These are phyloP conservation scores for Protostelium mycophagum DNA, from an alignment of 78 protist species.

Conservation along the genomic window DNA sequence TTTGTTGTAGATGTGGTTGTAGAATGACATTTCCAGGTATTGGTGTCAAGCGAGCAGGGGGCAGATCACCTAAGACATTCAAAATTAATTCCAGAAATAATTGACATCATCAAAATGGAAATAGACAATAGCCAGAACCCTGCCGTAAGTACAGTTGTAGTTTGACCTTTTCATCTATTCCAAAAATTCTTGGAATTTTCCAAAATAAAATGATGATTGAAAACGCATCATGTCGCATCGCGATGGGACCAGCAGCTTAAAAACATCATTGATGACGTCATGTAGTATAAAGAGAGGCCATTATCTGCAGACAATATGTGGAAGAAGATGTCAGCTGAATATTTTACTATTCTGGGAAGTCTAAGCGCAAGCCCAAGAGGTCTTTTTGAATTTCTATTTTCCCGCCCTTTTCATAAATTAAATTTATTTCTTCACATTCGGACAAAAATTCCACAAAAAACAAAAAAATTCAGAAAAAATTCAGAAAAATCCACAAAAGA, in stretches of 20 bases:
- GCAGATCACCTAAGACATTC: constrained; percentile 32
- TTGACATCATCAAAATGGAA: constrained; percentile 35
- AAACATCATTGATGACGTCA: neutral
- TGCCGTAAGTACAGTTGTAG: neutral
- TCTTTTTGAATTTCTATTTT: too few relatives aligned
- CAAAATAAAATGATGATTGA: too few relatives aligned
- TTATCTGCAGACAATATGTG: constrained; percentile 35
- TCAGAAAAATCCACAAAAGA: too few relatives aligned
- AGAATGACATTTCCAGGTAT: constrained; percentile 6
- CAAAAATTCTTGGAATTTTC: too few relatives aligned
- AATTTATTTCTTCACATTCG: too few relatives aligned
- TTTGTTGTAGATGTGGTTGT: too few relatives aligned
- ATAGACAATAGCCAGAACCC: constrained; percentile 11
- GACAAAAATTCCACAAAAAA: too few relatives aligned
- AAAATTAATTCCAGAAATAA: constrained; percentile 32
- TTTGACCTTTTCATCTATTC: too few relatives aligned
- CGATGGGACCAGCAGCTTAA: too few relatives aligned
- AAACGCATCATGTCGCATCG: too few relatives aligned
- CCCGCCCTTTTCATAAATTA: too few relatives aligned
- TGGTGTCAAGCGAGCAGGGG: constrained; percentile 38
- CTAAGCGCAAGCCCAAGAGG: constrained; percentile 1
- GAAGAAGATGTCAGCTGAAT: constrained; percentile 56
- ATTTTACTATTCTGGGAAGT: constrained; percentile 57
- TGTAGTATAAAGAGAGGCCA: neutral
- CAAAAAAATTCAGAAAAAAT: too few relatives aligned